Base-by-base conservation (phyloP, 768 basidiomycete genomes). In the Pleurotus eryngii region DNA sequence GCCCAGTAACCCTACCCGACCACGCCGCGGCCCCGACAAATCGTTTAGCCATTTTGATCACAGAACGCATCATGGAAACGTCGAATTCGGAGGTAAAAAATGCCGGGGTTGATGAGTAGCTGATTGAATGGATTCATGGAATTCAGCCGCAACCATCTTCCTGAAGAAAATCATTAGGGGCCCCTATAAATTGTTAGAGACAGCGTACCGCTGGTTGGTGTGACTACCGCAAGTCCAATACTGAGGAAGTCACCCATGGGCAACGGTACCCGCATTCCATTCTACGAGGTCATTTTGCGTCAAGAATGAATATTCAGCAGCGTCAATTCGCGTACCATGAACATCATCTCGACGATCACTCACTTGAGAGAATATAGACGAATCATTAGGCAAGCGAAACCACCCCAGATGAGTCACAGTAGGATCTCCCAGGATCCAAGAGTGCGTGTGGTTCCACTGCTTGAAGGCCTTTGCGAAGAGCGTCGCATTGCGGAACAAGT, bases 281-380 rank as follows among this genome's bases (percentile, higher is more conserved):
- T 59, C 58, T 59, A 53, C 43, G 43, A 57, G 14, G 30, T 39
- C 1, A 9, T 30, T 8, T 30, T 30, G 2, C 1, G 7, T 30
- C 9, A 30, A 7, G 4, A 30, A 30, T 30, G 27, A 5, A 30
- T 30, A 30, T 30, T 30, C 27, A 30, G 5, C 27, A 30, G 1
- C 27, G 27, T 9, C 27, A 30, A 30, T 30, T 30, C 27, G 27
- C 63, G 30, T 57, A 77, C 76, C 35, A 55, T 57, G 30, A 74
- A 65, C 1, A 71, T 56, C 5, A 73, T 51, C 57, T 78, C 76
- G 35, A 64, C 65, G 76, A 59, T 77, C 75, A 1, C 60, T 47
- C 18, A 63, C 62, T 15, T 57, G 57, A 14, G 69, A 43, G 47
- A 72, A 68, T 24, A 75, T 64, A 5, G 70, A 48, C 2, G 70